These are phyloP conservation scores for Pyrenochaeta sp. DNA, from an alignment of 2,329 filamentous ascomycete genomes.

Conservation along the genomic window DNA sequence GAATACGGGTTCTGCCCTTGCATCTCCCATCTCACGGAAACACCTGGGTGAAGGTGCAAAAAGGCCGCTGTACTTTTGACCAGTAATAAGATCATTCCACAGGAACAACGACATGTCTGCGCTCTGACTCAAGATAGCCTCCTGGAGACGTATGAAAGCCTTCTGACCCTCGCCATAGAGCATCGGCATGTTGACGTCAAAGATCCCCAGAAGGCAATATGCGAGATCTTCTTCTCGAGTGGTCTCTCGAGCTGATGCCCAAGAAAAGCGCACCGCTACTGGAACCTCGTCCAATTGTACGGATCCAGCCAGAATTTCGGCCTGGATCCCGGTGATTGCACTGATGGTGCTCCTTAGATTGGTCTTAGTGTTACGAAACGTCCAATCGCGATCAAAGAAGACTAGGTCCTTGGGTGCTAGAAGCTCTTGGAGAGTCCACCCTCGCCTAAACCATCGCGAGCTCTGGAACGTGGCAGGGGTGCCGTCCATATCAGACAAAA, in stretches of 20 bases:
- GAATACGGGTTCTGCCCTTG: constrained; percentile 4
- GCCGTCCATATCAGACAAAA: constrained; percentile 12
- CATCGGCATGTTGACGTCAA: constrained; percentile 21
- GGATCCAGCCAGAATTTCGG: constrained; percentile 4
- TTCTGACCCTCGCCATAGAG: constrained; percentile 17
- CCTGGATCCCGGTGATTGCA: constrained; percentile 13
- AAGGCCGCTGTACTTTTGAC: constrained; percentile 7
- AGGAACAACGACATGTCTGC: constrained; percentile 11
- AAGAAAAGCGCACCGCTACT: constrained; percentile 20
- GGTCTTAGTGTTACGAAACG: constrained; percentile 11
- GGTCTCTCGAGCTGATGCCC: constrained; percentile 26
- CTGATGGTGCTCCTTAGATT: constrained; percentile 4
- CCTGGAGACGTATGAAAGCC: constrained; percentile 16
- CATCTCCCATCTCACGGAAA: constrained; percentile 8
- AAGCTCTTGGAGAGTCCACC: constrained; percentile 25
- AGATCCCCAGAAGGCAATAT: constrained; percentile 23
- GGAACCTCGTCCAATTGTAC: constrained; percentile 10
- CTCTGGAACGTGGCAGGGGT: constrained; percentile 5
- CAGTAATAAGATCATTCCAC: constrained; percentile 6
- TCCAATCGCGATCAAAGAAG: constrained; percentile 14
- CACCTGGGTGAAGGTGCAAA: constrained; percentile 5
- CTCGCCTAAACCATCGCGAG: constrained; percentile 22
- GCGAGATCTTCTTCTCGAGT: constrained; percentile 24
- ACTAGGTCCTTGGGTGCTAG: constrained; percentile 13
- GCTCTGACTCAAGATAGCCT: constrained; percentile 12